These are phyloP conservation scores for Cryptococcus sp. DNA, from an alignment of 1,284 basidiomycete species.

Conservation along the genomic window DNA sequence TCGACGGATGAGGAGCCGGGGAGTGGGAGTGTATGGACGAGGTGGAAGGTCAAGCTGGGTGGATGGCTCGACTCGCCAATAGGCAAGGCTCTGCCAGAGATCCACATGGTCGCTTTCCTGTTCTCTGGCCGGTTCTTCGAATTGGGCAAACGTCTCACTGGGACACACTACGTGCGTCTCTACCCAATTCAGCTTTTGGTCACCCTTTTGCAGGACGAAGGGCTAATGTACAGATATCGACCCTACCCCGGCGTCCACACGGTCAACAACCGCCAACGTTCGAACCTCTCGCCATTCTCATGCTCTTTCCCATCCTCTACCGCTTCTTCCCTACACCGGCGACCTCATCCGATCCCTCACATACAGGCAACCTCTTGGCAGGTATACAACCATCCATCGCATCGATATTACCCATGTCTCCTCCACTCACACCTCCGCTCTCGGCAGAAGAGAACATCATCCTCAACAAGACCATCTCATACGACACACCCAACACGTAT, in stretches of 20 bases:
- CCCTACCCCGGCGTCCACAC: conserved; percentile 58
- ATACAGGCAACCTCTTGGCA: background rate
- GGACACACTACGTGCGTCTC: conserved; percentile 63
- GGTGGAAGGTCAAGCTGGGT: conserved; percentile 13
- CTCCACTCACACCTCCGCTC: conserved; percentile 14
- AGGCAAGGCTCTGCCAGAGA: conserved; percentile 50
- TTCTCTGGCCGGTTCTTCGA: conserved; percentile 73
- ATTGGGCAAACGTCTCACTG: conserved; percentile 62
- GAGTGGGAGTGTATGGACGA: background rate
- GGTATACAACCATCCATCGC: background rate
- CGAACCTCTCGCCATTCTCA: conserved; percentile 71
- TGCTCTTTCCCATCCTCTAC: conserved; percentile 63
- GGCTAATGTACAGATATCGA: conserved; percentile 57
- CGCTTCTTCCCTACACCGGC: conserved; percentile 49
- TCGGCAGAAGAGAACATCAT: conserved; percentile 49
- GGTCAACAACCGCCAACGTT: conserved; percentile 72
- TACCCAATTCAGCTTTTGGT: too few species aligned
- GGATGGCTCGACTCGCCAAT: conserved; percentile 31
- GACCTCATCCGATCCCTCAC: background rate
- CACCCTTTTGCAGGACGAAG: background rate
- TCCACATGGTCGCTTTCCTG: conserved; percentile 78
- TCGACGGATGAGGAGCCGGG: conserved; percentile 17
- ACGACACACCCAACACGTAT: conserved; percentile 38
- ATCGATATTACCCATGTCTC: conserved; percentile 12
- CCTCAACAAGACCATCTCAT: conserved; percentile 49